Conservation (phyloP, 2,329 filamentous ascomycete species). For the Arachnomyces sp. region DNA sequence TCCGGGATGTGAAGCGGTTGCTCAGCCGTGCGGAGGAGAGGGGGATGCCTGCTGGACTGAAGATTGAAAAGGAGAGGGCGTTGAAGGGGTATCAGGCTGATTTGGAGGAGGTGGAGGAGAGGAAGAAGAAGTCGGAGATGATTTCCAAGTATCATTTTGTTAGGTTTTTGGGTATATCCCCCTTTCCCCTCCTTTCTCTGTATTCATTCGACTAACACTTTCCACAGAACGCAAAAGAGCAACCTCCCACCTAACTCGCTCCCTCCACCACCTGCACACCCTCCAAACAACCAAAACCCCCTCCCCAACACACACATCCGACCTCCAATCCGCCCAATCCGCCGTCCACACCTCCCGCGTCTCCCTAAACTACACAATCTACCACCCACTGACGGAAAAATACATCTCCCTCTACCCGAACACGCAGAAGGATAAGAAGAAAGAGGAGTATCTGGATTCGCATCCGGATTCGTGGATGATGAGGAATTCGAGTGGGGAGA, state of each 20-base stretch:
- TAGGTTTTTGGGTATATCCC: constrained; percentile 49
- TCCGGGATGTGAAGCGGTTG: constrained; percentile 49
- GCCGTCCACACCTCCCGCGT: constrained; percentile 44
- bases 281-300: constrained; percentile 24
- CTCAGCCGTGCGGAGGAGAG: constrained; percentile 34
- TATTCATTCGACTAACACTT: not conserved
- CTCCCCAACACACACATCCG: constrained; percentile 11
- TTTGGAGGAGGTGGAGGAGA: constrained; percentile 41
- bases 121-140: constrained; percentile 47
- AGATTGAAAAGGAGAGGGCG: constrained; percentile 54
- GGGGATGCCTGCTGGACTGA: constrained; percentile 47
- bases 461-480: constrained; percentile 17
- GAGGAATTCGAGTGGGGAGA: constrained; percentile 17
- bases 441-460: constrained; percentile 12
- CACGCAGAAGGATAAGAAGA: constrained; percentile 22
- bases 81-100: constrained; percentile 51
- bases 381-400: constrained; percentile 52
- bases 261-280: constrained; percentile 33
- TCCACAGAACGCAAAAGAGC: constrained; percentile 35
- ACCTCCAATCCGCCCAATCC: too few species aligned
- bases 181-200: not conserved
- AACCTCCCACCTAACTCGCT: constrained; percentile 30
- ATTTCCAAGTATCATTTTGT: constrained; percentile 59
- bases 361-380: constrained; percentile 57
- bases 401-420: constrained; percentile 51